Conservation (phyloP, 140 eudicot species). For the Erigeron philadelphicus region DNA sequence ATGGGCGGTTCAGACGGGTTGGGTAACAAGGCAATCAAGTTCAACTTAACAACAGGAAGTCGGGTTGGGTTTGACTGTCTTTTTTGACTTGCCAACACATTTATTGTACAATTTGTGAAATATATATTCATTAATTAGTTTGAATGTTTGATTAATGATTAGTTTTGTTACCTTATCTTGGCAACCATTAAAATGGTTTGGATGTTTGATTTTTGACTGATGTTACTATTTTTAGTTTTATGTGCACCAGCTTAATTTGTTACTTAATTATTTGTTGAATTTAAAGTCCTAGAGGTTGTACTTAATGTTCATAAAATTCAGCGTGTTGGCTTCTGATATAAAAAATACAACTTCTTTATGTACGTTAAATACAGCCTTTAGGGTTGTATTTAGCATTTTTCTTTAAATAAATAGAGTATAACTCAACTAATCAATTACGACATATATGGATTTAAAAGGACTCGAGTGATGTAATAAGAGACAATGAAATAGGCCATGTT, state of each 20-base stretch:
- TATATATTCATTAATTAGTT: background rate
- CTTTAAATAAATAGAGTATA: background rate
- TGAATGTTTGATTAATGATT: constrained; percentile 1
- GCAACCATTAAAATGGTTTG: background rate
- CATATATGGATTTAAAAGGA: background rate
- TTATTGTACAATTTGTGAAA: background rate
- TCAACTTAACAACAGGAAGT: background rate
- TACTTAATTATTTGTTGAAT: background rate
- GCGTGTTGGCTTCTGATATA: too few species aligned
- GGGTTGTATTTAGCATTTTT: too few species aligned
- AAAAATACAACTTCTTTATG: too few species aligned
- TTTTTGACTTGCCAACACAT: background rate
- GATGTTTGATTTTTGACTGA: background rate
- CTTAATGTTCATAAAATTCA: too few species aligned
- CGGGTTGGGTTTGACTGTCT: background rate
- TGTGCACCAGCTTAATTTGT: background rate
- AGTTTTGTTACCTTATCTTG: background rate
- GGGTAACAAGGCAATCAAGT: constrained; percentile 1
- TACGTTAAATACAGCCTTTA: too few species aligned
- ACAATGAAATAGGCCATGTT: background rate
- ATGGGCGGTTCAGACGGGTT: constrained; percentile 18
- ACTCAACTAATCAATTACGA: background rate
- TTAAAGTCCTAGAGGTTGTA: too few species aligned
- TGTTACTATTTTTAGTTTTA: background rate
- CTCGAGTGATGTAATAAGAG: background rate